These are phyloP conservation scores for Pisolithus marmoratus DNA, from an alignment of 768 basidiomycete species.

Conservation along the genomic window DNA sequence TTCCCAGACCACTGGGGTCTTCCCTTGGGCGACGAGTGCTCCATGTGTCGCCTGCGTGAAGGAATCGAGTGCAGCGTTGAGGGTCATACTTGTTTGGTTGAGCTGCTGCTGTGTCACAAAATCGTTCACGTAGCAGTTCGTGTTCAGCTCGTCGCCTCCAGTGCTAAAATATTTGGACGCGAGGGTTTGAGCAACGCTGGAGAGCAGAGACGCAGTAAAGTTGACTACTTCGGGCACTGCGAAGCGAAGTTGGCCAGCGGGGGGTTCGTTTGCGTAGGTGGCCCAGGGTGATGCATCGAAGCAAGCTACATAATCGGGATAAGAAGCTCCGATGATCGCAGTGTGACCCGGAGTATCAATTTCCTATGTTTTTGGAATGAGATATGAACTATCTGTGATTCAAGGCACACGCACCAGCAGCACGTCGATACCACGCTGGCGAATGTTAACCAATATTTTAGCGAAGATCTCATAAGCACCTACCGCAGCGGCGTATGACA, in stretches of 20 bases:
- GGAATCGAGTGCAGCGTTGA: constrained; percentile 56
- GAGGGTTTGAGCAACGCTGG: constrained; percentile 44
- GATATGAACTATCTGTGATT: background rate
- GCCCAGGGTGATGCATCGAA: constrained; percentile 49
- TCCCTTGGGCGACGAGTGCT: constrained; percentile 48
- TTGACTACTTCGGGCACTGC: constrained; percentile 52
- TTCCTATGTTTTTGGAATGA: constrained; percentile 39
- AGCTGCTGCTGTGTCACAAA: constrained; percentile 51
- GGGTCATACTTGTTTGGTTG: constrained; percentile 41
- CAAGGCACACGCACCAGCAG: constrained; percentile 35
- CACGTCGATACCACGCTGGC: constrained; percentile 67
- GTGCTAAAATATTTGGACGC: constrained; percentile 66
- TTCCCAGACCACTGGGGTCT: constrained; percentile 83
- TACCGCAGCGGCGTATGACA: constrained; percentile 66
- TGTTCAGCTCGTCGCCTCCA: constrained; percentile 80
- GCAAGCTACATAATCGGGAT: constrained; percentile 77
- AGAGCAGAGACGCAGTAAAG: constrained; percentile 54
- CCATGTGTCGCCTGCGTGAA: constrained; percentile 61
- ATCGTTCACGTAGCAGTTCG: constrained; percentile 61
- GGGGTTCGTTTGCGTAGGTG: constrained; percentile 66
- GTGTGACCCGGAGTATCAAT: constrained; percentile 86
- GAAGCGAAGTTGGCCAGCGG: constrained; percentile 77
- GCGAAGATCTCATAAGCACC: constrained; percentile 19
- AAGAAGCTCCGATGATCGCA: constrained; percentile 50
- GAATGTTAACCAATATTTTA: constrained; percentile 4